phyloP scores from a whole-genome alignment of 257 asterid genomes.

The Mentha longifolia region DNA sequence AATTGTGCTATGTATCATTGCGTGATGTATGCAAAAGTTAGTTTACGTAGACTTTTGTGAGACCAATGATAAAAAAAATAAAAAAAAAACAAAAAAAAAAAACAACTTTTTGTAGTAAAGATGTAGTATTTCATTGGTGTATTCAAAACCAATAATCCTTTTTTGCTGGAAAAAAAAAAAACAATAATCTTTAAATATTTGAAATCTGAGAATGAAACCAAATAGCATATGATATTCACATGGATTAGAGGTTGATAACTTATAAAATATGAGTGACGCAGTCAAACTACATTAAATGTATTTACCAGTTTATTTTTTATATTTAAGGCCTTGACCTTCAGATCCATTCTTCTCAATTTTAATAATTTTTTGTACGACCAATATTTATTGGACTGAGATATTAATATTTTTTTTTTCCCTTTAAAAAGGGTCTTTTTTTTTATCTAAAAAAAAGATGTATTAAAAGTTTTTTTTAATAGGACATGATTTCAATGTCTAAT shows the following conservation, averaged over 20 bases:
- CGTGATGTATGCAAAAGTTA: no score
- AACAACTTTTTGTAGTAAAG: background rate
- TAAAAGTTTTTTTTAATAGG: no score
- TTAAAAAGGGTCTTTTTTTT: no score
- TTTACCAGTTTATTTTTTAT: constrained; percentile 17
- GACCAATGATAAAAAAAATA: no score
- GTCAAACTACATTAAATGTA: constrained; percentile 19
- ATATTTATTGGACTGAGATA: constrained; percentile 1
- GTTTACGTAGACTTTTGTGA: no score
- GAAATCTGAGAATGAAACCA: background rate
- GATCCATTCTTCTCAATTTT: constrained; percentile 19
- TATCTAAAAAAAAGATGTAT: no score
- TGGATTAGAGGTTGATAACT: background rate
- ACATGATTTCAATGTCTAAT: no score
- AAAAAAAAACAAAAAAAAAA: no score
- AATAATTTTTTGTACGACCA: background rate
- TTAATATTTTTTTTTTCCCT: background rate
- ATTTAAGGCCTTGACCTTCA: constrained; percentile 29
- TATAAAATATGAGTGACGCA: background rate
- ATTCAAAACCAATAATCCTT: background rate
- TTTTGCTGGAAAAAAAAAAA: no score
- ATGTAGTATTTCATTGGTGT: background rate
- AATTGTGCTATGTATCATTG: background rate
- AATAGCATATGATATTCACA: background rate
- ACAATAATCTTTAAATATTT: no score